Conservation (phyloP, 1,139 yeast species). For the Geotrichum australiense region DNA sequence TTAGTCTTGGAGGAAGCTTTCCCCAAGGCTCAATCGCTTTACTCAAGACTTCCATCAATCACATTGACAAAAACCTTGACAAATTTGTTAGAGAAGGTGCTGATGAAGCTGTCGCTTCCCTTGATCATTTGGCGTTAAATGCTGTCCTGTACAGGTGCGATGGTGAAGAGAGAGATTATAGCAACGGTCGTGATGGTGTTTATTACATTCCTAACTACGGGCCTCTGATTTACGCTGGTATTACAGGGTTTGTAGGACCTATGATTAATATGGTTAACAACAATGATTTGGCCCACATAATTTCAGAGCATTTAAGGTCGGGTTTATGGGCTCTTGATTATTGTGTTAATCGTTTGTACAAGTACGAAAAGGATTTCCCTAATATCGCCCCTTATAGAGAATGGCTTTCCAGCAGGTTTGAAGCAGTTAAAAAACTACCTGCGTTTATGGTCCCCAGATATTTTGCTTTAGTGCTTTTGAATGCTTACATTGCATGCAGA, state of each 20-base stretch:
- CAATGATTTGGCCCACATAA: constrained; percentile 77
- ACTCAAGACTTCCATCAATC: constrained; percentile 53
- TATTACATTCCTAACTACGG: constrained; percentile 74
- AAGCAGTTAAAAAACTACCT: constrained; percentile 62
- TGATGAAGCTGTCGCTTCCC: constrained; percentile 54
- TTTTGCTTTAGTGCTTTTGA: constrained; percentile 71
- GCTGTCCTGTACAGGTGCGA: constrained; percentile 71
- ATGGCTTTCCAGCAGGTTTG: constrained; percentile 66
- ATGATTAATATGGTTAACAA: constrained; percentile 54
- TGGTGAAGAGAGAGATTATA: constrained; percentile 78
- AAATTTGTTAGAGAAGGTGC: constrained; percentile 66
- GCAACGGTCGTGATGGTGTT: constrained; percentile 63
- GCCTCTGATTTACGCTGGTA: constrained; percentile 71
- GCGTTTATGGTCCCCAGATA: constrained; percentile 78
- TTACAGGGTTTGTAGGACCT: constrained; percentile 86
- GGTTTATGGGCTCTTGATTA: constrained; percentile 92
- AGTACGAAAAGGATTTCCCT: constrained; percentile 43
- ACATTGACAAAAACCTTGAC: constrained; percentile 58
- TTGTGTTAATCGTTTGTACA: constrained; percentile 53
- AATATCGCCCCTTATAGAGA: constrained; percentile 47
- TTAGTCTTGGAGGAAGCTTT: constrained; percentile 53
- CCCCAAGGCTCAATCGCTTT: constrained; percentile 91
- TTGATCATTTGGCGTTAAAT: constrained; percentile 66
- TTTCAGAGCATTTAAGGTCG: constrained; percentile 69
- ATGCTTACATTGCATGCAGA: constrained; percentile 76